Conservation (phyloP, 495 filamentous ascomycete genomes). For the Podospora sp. region DNA sequence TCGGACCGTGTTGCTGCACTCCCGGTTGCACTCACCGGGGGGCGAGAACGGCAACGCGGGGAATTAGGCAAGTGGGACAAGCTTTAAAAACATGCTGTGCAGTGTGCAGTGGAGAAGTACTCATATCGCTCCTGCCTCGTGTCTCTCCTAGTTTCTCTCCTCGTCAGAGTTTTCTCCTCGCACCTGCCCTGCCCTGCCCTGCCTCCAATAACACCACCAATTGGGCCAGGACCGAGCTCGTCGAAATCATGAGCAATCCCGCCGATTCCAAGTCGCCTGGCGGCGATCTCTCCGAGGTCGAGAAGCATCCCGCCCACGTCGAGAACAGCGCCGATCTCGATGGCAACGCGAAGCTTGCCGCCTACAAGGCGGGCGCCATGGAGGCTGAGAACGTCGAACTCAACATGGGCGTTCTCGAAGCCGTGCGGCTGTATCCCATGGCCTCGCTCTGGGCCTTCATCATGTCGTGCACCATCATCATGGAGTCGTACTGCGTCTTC, state of each 20-base stretch:
- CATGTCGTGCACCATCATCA: slow-evolving; percentile 56
- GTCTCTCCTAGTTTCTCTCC: slow-evolving; percentile 5
- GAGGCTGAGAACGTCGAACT: slow-evolving; percentile 50
- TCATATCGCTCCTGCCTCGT: slow-evolving; percentile 4
- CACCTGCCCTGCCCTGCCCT: slow-evolving; percentile 4
- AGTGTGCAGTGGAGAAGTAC: neutral
- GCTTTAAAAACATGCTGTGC: slow-evolving; percentile 1
- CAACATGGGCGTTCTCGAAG: slow-evolving; percentile 52
- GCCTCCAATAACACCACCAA: neutral
- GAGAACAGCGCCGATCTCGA: slow-evolving; percentile 46
- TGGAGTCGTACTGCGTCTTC: slow-evolving; percentile 53
- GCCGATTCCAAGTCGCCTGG: slow-evolving; percentile 38
- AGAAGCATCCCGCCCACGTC: slow-evolving; percentile 29
- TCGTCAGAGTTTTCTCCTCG: neutral
- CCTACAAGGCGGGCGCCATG: slow-evolving; percentile 50
- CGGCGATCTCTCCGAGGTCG: slow-evolving; percentile 38
- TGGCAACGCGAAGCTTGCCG: slow-evolving; percentile 47
- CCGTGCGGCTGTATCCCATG: slow-evolving; percentile 51
- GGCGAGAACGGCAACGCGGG: neutral
- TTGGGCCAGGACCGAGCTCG: slow-evolving; percentile 7
- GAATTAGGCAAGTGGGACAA: slow-evolving; percentile 22
- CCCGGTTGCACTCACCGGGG: neutral
- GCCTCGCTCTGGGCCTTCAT: slow-evolving; percentile 55
- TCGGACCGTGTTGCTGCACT: slow-evolving; percentile 17
- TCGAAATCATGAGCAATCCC: slow-evolving; percentile 46